phyloP scores from a whole-genome alignment of 2,329 filamentous ascomycete genomes.

The Aphanoascus verrucosus region DNA sequence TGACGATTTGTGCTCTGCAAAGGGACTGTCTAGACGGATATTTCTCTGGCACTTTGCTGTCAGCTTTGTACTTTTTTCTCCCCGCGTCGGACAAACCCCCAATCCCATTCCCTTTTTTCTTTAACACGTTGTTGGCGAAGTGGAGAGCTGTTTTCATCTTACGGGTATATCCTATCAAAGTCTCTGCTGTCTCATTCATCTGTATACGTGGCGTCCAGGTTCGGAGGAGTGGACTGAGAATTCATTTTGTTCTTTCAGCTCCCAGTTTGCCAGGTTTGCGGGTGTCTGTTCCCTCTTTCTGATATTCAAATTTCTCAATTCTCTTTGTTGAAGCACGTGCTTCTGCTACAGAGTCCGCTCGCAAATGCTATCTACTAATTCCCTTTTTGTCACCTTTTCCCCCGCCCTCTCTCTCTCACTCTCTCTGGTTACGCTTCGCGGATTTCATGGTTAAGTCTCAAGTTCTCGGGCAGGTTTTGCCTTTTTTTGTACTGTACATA shows the following conservation, averaged over 20 bases:
- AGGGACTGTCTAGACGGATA: background rate
- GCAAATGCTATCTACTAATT: background rate
- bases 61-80: background rate
- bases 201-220: background rate
- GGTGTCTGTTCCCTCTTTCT: background rate
- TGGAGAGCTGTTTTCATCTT: background rate
- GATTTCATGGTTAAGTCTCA: too few relatives aligned
- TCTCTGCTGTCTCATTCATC: background rate
- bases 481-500: background rate
- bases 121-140: background rate
- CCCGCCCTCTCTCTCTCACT: background rate
- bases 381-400: background rate
- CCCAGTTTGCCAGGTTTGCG: background rate
- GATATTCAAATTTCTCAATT: background rate
- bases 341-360: constrained; percentile 2
- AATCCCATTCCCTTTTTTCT: background rate
- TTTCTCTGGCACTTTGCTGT: background rate
- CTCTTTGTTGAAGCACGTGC: constrained; percentile 2
- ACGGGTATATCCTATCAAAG: background rate
- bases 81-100: background rate
- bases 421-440: background rate
- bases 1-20: background rate
- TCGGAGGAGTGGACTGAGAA: background rate
- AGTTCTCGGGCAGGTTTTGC: too few relatives aligned
- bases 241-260: background rate